Conservation (phyloP, 2,329 filamentous ascomycete genomes). For the Reticulascus tulasneorum region DNA sequence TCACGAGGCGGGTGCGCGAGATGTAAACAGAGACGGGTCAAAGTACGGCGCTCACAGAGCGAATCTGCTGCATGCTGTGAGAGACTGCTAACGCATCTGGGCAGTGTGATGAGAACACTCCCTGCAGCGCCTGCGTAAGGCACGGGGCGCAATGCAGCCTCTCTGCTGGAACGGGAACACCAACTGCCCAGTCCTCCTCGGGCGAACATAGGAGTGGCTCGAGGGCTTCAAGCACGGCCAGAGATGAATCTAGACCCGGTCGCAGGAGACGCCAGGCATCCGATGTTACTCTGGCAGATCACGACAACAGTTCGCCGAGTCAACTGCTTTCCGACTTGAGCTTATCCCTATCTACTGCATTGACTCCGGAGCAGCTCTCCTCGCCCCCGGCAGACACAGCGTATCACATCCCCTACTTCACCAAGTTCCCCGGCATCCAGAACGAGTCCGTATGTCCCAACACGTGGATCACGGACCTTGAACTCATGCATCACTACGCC, state of each 20-base stretch:
- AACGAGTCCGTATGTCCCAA: constrained; percentile 13
- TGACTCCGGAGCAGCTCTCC: constrained; percentile 13
- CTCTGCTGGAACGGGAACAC: too few species aligned
- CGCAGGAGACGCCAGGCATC: too few species aligned
- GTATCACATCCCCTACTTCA: constrained; percentile 19
- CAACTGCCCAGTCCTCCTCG: too few species aligned
- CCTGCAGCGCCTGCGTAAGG: constrained; percentile 31
- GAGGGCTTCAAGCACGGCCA: constrained; percentile 7
- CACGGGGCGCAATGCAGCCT: constrained; percentile 31
- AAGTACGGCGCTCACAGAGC: constrained; percentile 18
- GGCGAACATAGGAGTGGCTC: too few species aligned
- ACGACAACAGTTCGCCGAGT: too few species aligned
- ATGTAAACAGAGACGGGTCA: constrained; percentile 33
- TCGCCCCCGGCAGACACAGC: too few species aligned
- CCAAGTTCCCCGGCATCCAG: constrained; percentile 17
- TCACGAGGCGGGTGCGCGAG: constrained; percentile 29
- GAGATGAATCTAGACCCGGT: too few species aligned
- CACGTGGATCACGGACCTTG: constrained; percentile 30
- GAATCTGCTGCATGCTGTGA: background rate
- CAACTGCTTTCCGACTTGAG: too few species aligned
- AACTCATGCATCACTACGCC: constrained; percentile 32
- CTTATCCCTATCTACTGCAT: too few species aligned
- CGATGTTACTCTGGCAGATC: too few species aligned
- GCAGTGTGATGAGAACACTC: constrained; percentile 34
- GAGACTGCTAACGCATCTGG: constrained; percentile 4